Evolutionary conservation across 2,329 filamentous ascomycete species (phyloP).

Genomic region (Colletotrichum shisoi): DNA sequence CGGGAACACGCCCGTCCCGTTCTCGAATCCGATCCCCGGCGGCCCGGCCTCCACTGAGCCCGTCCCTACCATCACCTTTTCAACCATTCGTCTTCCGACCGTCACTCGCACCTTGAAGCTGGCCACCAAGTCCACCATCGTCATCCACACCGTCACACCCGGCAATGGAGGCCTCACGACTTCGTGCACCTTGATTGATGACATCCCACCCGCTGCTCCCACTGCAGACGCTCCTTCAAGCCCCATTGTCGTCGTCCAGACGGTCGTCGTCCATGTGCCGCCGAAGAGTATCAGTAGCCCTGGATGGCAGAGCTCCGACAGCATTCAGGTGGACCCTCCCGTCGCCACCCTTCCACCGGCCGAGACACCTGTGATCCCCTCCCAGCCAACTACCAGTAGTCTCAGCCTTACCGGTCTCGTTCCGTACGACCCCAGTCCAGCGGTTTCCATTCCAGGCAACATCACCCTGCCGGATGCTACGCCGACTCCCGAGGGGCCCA

Average conservation of each 20-base stretch:
- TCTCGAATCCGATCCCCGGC: not conserved
- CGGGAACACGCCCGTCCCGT: not conserved
- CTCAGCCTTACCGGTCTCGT: constrained; percentile 11
- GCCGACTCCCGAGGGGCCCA: constrained; percentile 11
- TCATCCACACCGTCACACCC: constrained; percentile 13
- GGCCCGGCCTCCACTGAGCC: not conserved
- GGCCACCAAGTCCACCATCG: constrained; percentile 22
- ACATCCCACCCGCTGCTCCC: not conserved
- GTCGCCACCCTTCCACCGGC: constrained; percentile 5
- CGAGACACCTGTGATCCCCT: not conserved
- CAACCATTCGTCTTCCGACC: constrained; percentile 25
- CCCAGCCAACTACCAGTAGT: not conserved
- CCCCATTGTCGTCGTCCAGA: constrained; percentile 23
- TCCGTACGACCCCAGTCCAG: constrained; percentile 19
- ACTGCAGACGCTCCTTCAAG: not conserved
- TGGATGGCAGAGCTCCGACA: constrained; percentile 23
- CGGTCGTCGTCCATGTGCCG: constrained; percentile 24
- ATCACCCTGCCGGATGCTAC: constrained; percentile 13
- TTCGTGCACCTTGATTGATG: constrained; percentile 5
- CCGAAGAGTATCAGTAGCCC: constrained; percentile 8
- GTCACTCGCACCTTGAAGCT: constrained; percentile 32
- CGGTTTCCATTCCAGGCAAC: constrained; percentile 2
- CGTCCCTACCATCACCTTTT: constrained; percentile 18
- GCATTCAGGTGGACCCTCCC: constrained; percentile 11
- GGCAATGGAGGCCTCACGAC: not conserved